Percentiles rank a stretch among this genome's conserved stretches.
These are phyloP conservation scores for Neurospora discreta DNA, from an alignment of 495 filamentous ascomycete species.

Conservation along the genomic window DNA sequence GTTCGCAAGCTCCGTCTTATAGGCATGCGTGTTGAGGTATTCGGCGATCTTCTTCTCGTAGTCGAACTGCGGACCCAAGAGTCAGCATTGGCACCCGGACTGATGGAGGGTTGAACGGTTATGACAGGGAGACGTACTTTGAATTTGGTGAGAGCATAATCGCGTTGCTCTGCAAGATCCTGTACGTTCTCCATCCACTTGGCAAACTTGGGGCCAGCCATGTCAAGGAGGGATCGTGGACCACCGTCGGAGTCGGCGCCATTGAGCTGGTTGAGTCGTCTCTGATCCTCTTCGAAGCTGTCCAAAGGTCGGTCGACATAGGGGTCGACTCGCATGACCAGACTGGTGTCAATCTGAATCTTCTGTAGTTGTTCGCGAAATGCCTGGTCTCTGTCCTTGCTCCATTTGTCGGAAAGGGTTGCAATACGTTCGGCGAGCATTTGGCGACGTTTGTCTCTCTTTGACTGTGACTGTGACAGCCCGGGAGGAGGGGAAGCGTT, in stretches of 20 bases:
- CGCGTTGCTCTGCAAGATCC: conserved; percentile 69
- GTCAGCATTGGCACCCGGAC: conserved; percentile 8
- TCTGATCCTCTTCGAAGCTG: conserved; percentile 54
- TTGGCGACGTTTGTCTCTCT: conserved; percentile 82
- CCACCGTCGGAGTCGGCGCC: conserved; percentile 35
- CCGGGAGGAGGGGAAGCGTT: conserved; percentile 20
- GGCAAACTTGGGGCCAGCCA: conserved; percentile 70
- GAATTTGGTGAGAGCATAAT: conserved; percentile 62
- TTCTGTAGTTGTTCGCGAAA: conserved; percentile 84
- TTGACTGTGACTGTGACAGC: conserved; percentile 43
- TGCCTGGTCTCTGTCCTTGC: conserved; percentile 66
- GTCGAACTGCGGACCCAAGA: conserved; percentile 29
- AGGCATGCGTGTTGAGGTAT: conserved; percentile 42
- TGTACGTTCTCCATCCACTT: conserved; percentile 78
- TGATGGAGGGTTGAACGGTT: neutral
- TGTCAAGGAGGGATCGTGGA: conserved; percentile 39
- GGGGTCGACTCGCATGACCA: conserved; percentile 73
- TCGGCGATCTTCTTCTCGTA: conserved; percentile 44
- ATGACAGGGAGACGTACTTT: conserved; percentile 46
- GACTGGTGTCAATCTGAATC: conserved; percentile 78
- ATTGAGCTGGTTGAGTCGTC: conserved; percentile 49
- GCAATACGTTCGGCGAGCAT: conserved; percentile 64
- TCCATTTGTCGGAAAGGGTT: conserved; percentile 62
- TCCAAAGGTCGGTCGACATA: conserved; percentile 63
- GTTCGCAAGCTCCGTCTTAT: conserved; percentile 61